Conservation (phyloP, 768 basidiomycete species). For the Lyophyllum shimeji region DNA sequence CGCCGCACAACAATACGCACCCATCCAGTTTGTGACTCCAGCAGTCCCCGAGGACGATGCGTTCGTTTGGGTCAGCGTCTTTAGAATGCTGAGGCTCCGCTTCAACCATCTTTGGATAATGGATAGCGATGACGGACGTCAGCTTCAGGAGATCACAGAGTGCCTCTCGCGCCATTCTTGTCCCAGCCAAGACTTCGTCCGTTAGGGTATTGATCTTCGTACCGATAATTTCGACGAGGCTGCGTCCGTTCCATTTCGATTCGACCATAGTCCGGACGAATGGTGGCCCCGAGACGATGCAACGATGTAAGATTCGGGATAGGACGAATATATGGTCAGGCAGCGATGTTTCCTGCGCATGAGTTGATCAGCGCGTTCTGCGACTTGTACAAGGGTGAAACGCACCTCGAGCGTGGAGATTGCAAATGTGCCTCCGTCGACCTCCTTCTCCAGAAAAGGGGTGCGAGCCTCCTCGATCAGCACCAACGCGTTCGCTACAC, state of each 20-base stretch:
- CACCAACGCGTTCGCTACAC: slow-evolving; percentile 79
- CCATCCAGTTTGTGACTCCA: slow-evolving; percentile 75
- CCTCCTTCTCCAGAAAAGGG: slow-evolving; percentile 54
- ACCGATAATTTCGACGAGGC: slow-evolving; percentile 62
- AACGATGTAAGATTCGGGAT: slow-evolving; percentile 74
- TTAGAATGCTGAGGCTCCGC: slow-evolving; percentile 41
- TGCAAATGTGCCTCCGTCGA: slow-evolving; percentile 62
- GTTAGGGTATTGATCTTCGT: slow-evolving; percentile 62
- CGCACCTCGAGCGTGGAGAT: slow-evolving; percentile 61
- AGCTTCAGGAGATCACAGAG: slow-evolving; percentile 84
- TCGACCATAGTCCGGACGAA: slow-evolving; percentile 67
- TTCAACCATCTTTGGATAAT: slow-evolving; percentile 70
- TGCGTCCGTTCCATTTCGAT: slow-evolving; percentile 52
- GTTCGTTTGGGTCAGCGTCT: slow-evolving; percentile 24
- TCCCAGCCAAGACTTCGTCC: slow-evolving; percentile 45
- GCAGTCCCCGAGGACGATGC: slow-evolving; percentile 64
- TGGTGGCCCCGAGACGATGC: slow-evolving; percentile 51
- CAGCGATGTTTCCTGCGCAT: slow-evolving; percentile 52
- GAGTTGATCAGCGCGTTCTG: slow-evolving; percentile 9
- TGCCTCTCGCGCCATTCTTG: slow-evolving; percentile 65
- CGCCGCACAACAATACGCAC: slow-evolving; percentile 39
- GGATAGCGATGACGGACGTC: slow-evolving; percentile 74
- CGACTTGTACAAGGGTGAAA: neutral
- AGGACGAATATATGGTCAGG: slow-evolving; percentile 72
- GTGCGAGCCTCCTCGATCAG: slow-evolving; percentile 62